Evolutionary conservation across 257 asterid species (phyloP).

Genomic region (Datura wrightii): DNA sequence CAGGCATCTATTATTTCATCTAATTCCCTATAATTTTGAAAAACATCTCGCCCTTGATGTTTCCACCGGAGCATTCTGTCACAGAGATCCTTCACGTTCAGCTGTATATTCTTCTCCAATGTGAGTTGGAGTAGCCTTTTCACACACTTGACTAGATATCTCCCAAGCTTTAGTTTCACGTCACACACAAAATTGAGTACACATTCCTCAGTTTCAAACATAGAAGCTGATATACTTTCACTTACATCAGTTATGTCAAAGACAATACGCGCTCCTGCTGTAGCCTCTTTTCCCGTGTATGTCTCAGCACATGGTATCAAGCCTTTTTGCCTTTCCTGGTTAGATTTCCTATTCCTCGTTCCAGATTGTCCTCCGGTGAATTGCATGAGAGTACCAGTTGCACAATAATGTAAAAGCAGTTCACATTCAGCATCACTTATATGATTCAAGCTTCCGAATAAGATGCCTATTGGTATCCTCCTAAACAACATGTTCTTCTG

Average conservation of each 20-base stretch:
- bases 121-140: slow-evolving; percentile 53
- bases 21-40: slow-evolving; percentile 49
- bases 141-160: slow-evolving; percentile 63
- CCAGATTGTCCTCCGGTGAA: slow-evolving; percentile 41
- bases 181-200: slow-evolving; percentile 49
- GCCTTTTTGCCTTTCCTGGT: slow-evolving; percentile 34
- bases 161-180: slow-evolving; percentile 55
- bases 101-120: slow-evolving; percentile 40
- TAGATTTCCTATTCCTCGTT: slow-evolving; percentile 48
- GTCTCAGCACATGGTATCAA: slow-evolving; percentile 43
- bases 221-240: slow-evolving; percentile 48
- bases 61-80: slow-evolving; percentile 61
- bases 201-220: slow-evolving; percentile 68
- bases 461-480: slow-evolving; percentile 67
- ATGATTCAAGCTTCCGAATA: slow-evolving; percentile 51
- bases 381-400: slow-evolving; percentile 55
- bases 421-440: slow-evolving; percentile 56
- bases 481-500: slow-evolving; percentile 53
- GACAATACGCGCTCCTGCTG: slow-evolving; percentile 63
- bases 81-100: slow-evolving; percentile 59
- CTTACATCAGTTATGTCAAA: slow-evolving; percentile 62
- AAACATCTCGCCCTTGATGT: slow-evolving; percentile 56
- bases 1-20: slow-evolving; percentile 51
- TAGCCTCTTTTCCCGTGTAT: slow-evolving; percentile 58
- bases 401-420: slow-evolving; percentile 71